A percentile compares a stretch with the other conserved stretches of the same genome.
Conservation (phyloP, 305 asterid species). For the Fraxinus albicans region DNA sequence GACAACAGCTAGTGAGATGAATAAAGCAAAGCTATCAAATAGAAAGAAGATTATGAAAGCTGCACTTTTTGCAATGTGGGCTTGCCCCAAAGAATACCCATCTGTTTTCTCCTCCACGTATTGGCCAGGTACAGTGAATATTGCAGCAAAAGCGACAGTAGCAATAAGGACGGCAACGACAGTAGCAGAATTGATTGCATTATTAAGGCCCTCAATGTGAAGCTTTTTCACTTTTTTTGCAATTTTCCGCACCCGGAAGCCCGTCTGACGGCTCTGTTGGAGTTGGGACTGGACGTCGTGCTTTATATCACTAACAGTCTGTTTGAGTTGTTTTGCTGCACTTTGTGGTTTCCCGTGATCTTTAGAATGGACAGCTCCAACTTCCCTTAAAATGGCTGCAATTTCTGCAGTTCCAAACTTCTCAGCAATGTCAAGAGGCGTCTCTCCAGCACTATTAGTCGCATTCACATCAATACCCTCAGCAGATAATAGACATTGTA, state of each 20-base stretch:
- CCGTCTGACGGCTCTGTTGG: conserved; percentile 44
- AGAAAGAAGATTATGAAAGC: conserved; percentile 41
- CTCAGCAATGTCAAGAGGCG: conserved; percentile 47
- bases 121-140: conserved; percentile 49
- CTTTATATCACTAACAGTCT: conserved; percentile 49
- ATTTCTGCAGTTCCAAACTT: conserved; percentile 38
- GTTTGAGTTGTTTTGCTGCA: conserved; percentile 48
- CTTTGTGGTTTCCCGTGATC: not conserved
- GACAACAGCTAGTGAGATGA: conserved; percentile 55
- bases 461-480: not conserved
- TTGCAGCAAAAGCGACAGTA: conserved; percentile 50
- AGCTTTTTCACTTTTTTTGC: conserved; percentile 47
- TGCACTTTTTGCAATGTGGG: conserved; percentile 35
- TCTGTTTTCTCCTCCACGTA: conserved; percentile 26
- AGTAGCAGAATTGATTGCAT: conserved; percentile 47
- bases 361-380: not conserved
- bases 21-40: conserved; percentile 45
- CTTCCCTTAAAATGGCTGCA: conserved; percentile 29
- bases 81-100: conserved; percentile 40
- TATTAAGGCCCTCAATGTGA: conserved; percentile 47
- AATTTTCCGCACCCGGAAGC: conserved; percentile 37
- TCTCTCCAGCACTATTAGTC: conserved; percentile 41
- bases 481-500: not conserved
- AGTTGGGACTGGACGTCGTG: conserved; percentile 49
- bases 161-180: conserved; percentile 53